Conservation (phyloP, 257 asterid species). For the Ballota nigra region DNA sequence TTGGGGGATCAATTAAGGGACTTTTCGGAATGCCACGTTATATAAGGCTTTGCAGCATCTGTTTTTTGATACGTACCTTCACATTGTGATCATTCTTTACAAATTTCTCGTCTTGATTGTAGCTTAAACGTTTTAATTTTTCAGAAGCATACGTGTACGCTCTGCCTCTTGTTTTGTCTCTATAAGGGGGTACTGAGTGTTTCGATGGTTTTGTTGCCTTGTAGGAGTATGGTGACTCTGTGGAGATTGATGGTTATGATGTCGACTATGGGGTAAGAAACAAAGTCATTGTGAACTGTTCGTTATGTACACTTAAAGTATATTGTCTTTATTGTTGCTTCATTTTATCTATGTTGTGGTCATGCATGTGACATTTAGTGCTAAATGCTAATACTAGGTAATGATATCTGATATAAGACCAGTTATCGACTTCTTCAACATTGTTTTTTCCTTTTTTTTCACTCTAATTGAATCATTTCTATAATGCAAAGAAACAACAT, state of each 20-base stretch:
- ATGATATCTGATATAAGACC: neutral
- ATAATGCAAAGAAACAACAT: neutral
- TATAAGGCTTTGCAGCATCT: neutral
- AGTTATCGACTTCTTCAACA: neutral
- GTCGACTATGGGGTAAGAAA: constrained; percentile 85
- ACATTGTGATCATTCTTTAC: neutral
- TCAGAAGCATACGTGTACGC: neutral
- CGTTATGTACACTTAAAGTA: too few species aligned
- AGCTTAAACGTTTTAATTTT: neutral
- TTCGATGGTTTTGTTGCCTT: constrained; percentile 15
- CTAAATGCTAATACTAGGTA: neutral
- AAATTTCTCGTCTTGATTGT: neutral
- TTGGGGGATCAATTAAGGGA: neutral
- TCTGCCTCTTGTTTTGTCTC: neutral
- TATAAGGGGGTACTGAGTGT: neutral
- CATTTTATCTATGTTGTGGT: neutral
- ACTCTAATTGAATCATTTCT: neutral
- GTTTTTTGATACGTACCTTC: neutral
- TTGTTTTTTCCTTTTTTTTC: neutral
- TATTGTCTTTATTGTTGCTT: neutral
- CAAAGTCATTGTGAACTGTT: neutral
- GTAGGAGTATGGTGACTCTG: constrained; percentile 82
- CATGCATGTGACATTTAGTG: neutral
- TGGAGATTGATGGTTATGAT: constrained; percentile 78
- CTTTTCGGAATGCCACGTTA: neutral